Base-by-base conservation (phyloP, 768 basidiomycete species). In the Lactarius deliciosus region DNA sequence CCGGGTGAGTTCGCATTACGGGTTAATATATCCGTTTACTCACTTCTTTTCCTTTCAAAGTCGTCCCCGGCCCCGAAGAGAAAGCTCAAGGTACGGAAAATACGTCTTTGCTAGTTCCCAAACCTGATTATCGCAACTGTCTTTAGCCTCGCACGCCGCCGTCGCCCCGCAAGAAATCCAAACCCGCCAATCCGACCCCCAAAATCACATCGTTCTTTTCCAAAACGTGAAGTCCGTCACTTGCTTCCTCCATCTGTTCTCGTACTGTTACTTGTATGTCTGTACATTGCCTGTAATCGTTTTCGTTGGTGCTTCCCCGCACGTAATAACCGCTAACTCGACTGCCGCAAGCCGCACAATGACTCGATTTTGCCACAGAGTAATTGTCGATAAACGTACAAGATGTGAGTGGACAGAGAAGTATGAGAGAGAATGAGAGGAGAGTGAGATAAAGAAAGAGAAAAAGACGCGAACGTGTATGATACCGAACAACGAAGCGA, bases 381-480 rank as follows among this genome's bases (percentile, higher is more conserved):
- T 57, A 50, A 62, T 68, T 68, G 68, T 63, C 69, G 66, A 61
- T 72, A 72, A 66, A 70, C 68, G 68, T 73, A 73, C 73, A 74
- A 67, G 68, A 69, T 69, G 50, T 53, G 68, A 68, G 68, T 68
- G 65, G 59, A 60, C 65, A 72, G 57, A 68, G 65, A 70, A 43
- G 67, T 47, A 64, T 62, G 61, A 68, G 69, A 70, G 66, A 68
- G 66, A 13, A 38, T 64, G 63, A 66, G 65, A 64, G 57, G 25
- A 57, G 58, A 54, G 60, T 40, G 57, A 64, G 71, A 64, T 67
- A 61, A 67, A 70, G 70, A 72, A 66, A 68, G 67, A 71, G 65
- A 36, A 55, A 57, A 56, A 64, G 45, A 40, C 30, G 59, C 7
- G 64, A 66, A 34, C 34, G 34, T 40, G 57, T 30, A 63, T 56